Base-by-base conservation (phyloP, 163 green algal species). In the Scenedesmus sp. region DNA sequence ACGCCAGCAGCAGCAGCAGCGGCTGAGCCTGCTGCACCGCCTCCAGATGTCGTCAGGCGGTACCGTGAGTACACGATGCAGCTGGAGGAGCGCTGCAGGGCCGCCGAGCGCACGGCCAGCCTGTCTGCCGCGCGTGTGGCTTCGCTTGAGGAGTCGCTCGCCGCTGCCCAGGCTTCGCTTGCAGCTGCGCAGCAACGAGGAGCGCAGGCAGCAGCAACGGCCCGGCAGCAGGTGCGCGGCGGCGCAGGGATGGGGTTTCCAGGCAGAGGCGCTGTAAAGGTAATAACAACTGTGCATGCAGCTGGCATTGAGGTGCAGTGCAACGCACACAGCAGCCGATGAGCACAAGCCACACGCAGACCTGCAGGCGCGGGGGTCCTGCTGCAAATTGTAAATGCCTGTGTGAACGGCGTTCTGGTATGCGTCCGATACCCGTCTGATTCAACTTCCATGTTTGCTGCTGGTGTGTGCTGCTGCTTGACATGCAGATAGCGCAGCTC, bases 31-130 rank as follows among this genome's bases (percentile, higher is more conserved):
- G 51, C 40, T 35, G n/a, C 44, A 16, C 42, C 44, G 35, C 82
- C 33, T n/a, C 20, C 85, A 5, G 65, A 90, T 44, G 46, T 90
- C 6, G 20, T 89, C 10, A 33, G 79, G 89, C 82, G 89, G 2
- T 92, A 92, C 35, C 33, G 51, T 7, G 89, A 89, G 30, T 70
- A 89, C 15, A 68, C 85, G 30, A 56, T 92, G 70, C 89, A 86
- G 46, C 49, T 89, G 10, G 89, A 92, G 70, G 89, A 92, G 89
- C 68, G 82, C 26, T 81, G 59, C 40, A 81, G 78, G 26, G 43
- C 82, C 33, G 49, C 89, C 26, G 89, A 92, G 82, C 65, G 89
- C 20, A 13, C 42, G 1, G 72, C 85, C n/a, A 89, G 65, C 43
- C 68, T 89, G 68, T 83, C 85, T 65, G 83, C 37, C 61, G 85